phyloP scores from a whole-genome alignment of 1,139 yeast species.

The Debaryomyces psychrophilus region DNA sequence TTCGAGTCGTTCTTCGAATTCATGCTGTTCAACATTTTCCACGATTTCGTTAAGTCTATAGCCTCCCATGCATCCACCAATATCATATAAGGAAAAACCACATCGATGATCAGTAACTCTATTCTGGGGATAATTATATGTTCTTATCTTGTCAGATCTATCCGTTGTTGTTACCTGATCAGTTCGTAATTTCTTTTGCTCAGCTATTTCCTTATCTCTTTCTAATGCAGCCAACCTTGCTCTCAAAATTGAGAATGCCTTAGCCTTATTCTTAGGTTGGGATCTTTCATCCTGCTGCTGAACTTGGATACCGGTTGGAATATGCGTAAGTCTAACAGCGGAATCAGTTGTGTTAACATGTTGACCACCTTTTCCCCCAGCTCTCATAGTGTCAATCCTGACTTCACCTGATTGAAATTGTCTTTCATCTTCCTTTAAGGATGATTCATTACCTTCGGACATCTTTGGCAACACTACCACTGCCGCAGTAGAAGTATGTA shows the following conservation, averaged over 20 bases:
- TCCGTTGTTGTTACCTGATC: slow-evolving; percentile 89
- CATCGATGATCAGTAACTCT: slow-evolving; percentile 94
- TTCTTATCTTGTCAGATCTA: slow-evolving; percentile 89
- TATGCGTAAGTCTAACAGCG: slow-evolving; percentile 90
- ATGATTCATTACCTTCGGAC: slow-evolving; percentile 56
- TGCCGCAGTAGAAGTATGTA: slow-evolving; percentile 95
- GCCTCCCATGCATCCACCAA: slow-evolving; percentile 82
- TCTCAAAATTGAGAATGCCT: slow-evolving; percentile 80
- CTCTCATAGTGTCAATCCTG: slow-evolving; percentile 91
- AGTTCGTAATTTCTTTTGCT: slow-evolving; percentile 69
- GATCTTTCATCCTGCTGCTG: slow-evolving; percentile 94
- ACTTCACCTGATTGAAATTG: slow-evolving; percentile 86
- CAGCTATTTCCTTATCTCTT: slow-evolving; percentile 61
- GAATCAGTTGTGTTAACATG: slow-evolving; percentile 98
- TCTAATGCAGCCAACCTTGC: slow-evolving; percentile 85
- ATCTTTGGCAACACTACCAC: slow-evolving; percentile 91
- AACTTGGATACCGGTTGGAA: slow-evolving; percentile 88
- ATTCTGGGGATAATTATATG: slow-evolving; percentile 91
- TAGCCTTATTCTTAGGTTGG: slow-evolving; percentile 94
- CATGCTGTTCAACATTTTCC: slow-evolving; percentile 31
- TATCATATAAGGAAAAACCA: slow-evolving; percentile 73
- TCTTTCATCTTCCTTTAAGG: slow-evolving; percentile 65
- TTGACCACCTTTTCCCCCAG: slow-evolving; percentile 98
- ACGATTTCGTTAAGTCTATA: slow-evolving; percentile 62
- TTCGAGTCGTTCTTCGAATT: slow-evolving; percentile 30